Percentiles rank a stretch among this genome's conserved stretches.
These are phyloP conservation scores for Crepidotus sp. DNA, from an alignment of 1,284 basidiomycete genomes.

Conservation along the genomic window DNA sequence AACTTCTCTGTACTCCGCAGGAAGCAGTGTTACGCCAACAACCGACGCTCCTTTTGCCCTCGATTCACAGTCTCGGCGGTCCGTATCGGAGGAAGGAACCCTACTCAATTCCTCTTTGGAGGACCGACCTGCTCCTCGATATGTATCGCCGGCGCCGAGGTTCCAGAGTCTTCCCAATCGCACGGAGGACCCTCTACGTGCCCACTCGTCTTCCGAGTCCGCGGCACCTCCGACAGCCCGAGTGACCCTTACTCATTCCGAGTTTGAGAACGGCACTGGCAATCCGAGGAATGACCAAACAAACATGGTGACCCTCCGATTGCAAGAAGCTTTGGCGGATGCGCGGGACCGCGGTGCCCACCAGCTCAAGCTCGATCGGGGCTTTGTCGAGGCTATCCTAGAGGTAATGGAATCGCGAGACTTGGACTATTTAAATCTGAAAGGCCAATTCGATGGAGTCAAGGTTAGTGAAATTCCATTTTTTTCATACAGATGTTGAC, in stretches of 20 bases:
- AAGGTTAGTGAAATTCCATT: conserved; percentile 50
- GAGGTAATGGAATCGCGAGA: conserved; percentile 60
- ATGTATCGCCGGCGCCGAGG: conserved; percentile 13
- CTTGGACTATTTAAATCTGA: conserved; percentile 59
- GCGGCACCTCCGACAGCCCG: conserved; percentile 19
- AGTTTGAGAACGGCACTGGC: conserved; percentile 23
- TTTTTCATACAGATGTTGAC: conserved; percentile 3
- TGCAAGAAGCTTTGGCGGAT: conserved; percentile 56
- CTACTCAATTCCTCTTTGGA: neutral
- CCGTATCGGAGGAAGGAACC: conserved; percentile 16
- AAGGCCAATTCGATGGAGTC: conserved; percentile 74
- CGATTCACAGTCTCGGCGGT: conserved; percentile 12
- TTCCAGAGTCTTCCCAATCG: conserved; percentile 9
- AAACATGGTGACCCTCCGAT: conserved; percentile 40
- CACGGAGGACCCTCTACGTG: neutral
- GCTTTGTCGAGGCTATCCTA: conserved; percentile 68
- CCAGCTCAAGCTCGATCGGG: conserved; percentile 66
- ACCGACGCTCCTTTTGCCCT: conserved; percentile 17
- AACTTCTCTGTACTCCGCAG: conserved; percentile 19
- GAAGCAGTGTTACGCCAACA: conserved; percentile 20
- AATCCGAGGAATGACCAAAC: conserved; percentile 30
- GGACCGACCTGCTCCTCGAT: conserved; percentile 10
- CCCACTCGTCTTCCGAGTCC: conserved; percentile 16
- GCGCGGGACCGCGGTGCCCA: conserved; percentile 56
- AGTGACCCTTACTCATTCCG: conserved; percentile 40